Conservation (phyloP, 805 yeast genomes). For the Saccharomycopsis oosterbeekiorum region DNA sequence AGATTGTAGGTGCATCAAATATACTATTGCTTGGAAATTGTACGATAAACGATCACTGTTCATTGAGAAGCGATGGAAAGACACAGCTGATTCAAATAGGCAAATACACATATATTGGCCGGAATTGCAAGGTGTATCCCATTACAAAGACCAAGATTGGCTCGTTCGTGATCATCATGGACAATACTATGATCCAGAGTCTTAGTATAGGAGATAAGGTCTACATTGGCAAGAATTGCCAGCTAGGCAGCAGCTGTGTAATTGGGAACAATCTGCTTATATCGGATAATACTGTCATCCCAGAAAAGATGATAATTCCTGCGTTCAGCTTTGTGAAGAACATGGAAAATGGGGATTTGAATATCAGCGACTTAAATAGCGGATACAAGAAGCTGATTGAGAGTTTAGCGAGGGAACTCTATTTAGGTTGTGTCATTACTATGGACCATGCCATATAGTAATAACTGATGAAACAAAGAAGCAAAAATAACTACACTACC, state of each 20-base stretch:
- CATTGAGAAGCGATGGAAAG: constrained; percentile 33
- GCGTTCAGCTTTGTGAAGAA: constrained; percentile 34
- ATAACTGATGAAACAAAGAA: not conserved
- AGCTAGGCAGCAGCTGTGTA: constrained; percentile 28
- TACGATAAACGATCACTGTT: not conserved
- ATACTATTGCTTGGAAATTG: constrained; percentile 34
- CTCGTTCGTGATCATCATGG: constrained; percentile 33
- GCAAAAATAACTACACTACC: too few relatives aligned
- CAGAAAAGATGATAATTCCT: constrained; percentile 36
- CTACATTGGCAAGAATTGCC: constrained; percentile 32
- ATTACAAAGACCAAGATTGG: constrained; percentile 32
- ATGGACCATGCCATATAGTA: not conserved
- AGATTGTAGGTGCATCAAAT: constrained; percentile 29
- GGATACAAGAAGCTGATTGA: constrained; percentile 20
- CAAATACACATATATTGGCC: not conserved
- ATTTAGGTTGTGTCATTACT: constrained; percentile 3
- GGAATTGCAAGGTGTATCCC: not conserved
- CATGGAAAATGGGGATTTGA: constrained; percentile 3
- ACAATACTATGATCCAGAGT: constrained; percentile 26
- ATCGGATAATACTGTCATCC: constrained; percentile 30
- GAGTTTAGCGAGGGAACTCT: constrained; percentile 16
- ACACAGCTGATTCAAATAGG: constrained; percentile 26
- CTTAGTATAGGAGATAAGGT: constrained; percentile 38
- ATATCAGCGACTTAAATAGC: constrained; percentile 18
- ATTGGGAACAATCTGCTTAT: constrained; percentile 41